These are phyloP conservation scores for Arthroderma sp. DNA, from an alignment of 2,329 filamentous ascomycete genomes.

Conservation along the genomic window DNA sequence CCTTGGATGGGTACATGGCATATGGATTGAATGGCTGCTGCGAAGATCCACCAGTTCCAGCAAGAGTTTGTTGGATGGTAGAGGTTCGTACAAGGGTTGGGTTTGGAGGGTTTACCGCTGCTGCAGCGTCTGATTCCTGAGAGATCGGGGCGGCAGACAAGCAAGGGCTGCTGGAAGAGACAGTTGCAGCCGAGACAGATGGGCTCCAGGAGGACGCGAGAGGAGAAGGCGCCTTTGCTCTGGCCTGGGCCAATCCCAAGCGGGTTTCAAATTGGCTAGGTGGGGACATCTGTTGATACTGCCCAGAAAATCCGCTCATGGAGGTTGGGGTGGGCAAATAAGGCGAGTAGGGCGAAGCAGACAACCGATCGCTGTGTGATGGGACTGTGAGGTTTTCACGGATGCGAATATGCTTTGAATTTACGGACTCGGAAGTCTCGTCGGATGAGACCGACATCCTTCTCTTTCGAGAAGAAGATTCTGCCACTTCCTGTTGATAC, in stretches of 20 bases:
- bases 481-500: slow-evolving; percentile 39
- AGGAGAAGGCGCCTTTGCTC: slow-evolving; percentile 36
- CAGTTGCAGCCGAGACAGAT: slow-evolving; percentile 34
- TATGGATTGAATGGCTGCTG: slow-evolving; percentile 59
- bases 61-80: slow-evolving; percentile 41
- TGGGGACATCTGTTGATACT: slow-evolving; percentile 25
- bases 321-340: slow-evolving; percentile 38
- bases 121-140: slow-evolving; percentile 29
- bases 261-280: slow-evolving; percentile 29
- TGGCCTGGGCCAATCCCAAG: slow-evolving; percentile 29
- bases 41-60: slow-evolving; percentile 32
- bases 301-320: slow-evolving; percentile 27
- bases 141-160: slow-evolving; percentile 27
- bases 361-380: slow-evolving; percentile 27
- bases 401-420: slow-evolving; percentile 37
- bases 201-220: slow-evolving; percentile 36
- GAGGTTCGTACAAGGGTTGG: slow-evolving; percentile 56
- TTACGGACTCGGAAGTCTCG: slow-evolving; percentile 35
- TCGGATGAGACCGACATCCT: slow-evolving; percentile 42
- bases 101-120: slow-evolving; percentile 30
- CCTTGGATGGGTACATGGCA: slow-evolving; percentile 70
- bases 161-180: slow-evolving; percentile 31
- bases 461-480: slow-evolving; percentile 39
- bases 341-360: slow-evolving; percentile 35
- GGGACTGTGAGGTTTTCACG: slow-evolving; percentile 34